phyloP scores from a whole-genome alignment of 2,329 filamentous ascomycete species.

The Colletotrichum tamarilloi region DNA sequence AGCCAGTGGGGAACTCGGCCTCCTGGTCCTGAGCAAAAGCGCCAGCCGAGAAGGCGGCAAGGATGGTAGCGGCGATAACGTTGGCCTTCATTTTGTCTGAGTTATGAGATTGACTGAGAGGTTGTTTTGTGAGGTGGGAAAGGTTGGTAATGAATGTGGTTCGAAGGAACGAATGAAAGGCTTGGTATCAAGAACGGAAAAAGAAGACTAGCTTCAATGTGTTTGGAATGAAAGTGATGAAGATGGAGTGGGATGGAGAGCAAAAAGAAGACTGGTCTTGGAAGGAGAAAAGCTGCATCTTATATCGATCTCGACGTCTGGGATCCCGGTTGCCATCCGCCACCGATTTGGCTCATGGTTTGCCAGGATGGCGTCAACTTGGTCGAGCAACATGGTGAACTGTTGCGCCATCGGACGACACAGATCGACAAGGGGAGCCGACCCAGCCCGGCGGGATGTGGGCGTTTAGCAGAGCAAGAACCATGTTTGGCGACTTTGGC shows the following conservation, averaged over 20 bases:
- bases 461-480: constrained; percentile 8
- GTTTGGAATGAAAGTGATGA: constrained; percentile 29
- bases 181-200: constrained; percentile 28
- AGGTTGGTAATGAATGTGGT: background rate
- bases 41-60: constrained; percentile 29
- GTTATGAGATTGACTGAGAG: background rate
- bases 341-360: constrained; percentile 1
- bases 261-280: background rate
- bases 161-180: constrained; percentile 21
- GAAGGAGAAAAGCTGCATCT: constrained; percentile 1
- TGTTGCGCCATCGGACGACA: constrained; percentile 27
- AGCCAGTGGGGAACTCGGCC: constrained; percentile 17
- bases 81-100: constrained; percentile 30
- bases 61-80: constrained; percentile 26
- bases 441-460: constrained; percentile 22
- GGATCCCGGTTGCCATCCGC: background rate
- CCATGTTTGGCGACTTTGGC: background rate
- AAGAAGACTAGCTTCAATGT: constrained; percentile 33
- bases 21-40: constrained; percentile 18
- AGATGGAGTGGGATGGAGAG: constrained; percentile 11
- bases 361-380: constrained; percentile 18
- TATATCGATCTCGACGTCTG: constrained; percentile 17
- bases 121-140: background rate
- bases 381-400: background rate
- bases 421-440: constrained; percentile 4